Evolutionary conservation across 805 yeast genomes (phyloP), one percentile per base, ranked within the genome.

Genomic region (Nakazawaea laoshanensis): DNA sequence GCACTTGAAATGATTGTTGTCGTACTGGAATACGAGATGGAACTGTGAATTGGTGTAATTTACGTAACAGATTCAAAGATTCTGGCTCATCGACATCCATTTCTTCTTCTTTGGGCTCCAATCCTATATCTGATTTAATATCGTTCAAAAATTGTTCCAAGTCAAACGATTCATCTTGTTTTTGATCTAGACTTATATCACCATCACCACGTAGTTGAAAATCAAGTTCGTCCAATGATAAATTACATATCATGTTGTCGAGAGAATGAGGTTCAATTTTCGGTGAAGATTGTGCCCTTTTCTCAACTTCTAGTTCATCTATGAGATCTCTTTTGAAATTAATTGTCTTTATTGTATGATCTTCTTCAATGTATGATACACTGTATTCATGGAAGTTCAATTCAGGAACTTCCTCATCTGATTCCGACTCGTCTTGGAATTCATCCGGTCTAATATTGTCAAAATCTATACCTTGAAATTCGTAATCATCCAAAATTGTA

Each of bases 221-320:
- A 40, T 65, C 70, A 18, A 64, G 35, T 16, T 52, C 60, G 19
- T 48, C 52, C 23, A 59, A 45, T 7, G 55, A 53, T 7, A 49
- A 34, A 13, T 48, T 47, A 17, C 53, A 53, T 34, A 65, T 46
- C 33, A 57, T 48, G 24, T 45, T 40, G 16, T 63, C 49, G 41
- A 65, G 48, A 21, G 55, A 59, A 12, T 29, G 22, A 4, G 21
- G 18, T 10, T n/a, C n/a, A 9, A 20, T n/a, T 24, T 36, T 36
- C 3, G 39, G 39, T 12, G 39, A 36, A 2, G 35, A 31, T 10
- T 36, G 39, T 3, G 33, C 33, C 24, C 31, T 35, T 16, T 21
- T 31, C 11, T 31, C 20, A 11, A 36, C 4, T 7, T 36, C 39
- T 2, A 23, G 24, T 17, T 39, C 41, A 16, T 39, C 43, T 12